Percentiles rank a stretch among this genome's conserved stretches.
These are phyloP conservation scores for Arabidopsis lyrata DNA, from an alignment of 441 rosid genomes.

Conservation along the genomic window DNA sequence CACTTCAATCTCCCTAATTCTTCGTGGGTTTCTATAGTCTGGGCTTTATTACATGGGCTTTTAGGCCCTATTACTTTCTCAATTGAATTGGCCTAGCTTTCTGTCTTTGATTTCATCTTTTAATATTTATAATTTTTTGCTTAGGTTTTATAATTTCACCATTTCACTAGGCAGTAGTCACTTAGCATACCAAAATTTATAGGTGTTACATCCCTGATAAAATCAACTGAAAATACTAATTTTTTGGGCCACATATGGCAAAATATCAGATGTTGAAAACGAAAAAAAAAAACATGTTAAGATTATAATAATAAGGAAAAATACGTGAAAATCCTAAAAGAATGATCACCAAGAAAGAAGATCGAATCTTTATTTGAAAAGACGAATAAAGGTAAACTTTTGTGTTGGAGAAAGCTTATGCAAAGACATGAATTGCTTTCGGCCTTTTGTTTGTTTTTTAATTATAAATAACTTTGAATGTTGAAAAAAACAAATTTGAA, in stretches of 20 bases:
- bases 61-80: background rate
- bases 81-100: background rate
- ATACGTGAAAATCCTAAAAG: background rate
- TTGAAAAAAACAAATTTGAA: conserved; percentile 9
- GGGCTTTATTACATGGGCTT: background rate
- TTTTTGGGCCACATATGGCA: background rate
- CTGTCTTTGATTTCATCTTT: background rate
- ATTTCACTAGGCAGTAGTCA: background rate
- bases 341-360: background rate
- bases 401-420: conserved; percentile 39
- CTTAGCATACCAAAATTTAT: background rate
- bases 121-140: background rate
- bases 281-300: no score
- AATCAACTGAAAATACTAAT: background rate
- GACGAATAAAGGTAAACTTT: conserved; percentile 27
- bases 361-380: conserved; percentile 24
- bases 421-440: conserved; percentile 44
- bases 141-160: background rate
- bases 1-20: background rate
- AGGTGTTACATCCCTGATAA: background rate
- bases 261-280: background rate
- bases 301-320: background rate
- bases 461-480: conserved; percentile 20
- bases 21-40: background rate
- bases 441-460: conserved; percentile 46